A percentile compares a stretch with the other conserved stretches of the same genome.
phyloP scores from a whole-genome alignment of 2,329 filamentous ascomycete species.

The Ceratocystis alfenasii region DNA sequence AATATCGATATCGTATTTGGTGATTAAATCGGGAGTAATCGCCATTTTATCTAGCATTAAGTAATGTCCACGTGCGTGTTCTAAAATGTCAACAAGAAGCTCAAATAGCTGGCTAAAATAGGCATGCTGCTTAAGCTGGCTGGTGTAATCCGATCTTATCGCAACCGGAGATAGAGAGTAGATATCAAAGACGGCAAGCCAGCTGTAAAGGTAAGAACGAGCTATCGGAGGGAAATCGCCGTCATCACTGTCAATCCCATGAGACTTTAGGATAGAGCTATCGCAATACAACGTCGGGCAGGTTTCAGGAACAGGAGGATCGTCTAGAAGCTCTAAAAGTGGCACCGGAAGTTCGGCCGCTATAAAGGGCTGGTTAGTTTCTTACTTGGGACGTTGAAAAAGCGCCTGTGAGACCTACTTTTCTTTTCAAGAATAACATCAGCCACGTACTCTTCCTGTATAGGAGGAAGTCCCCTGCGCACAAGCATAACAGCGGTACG shows the following conservation, averaged over 20 bases:
- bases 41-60: constrained; percentile 59
- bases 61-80: constrained; percentile 60
- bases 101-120: constrained; percentile 58
- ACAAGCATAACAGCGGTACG: constrained; percentile 69
- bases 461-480: constrained; percentile 62
- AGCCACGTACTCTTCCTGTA: constrained; percentile 72
- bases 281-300: constrained; percentile 33
- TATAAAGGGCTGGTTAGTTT: constrained; percentile 7
- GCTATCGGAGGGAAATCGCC: constrained; percentile 26
- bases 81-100: constrained; percentile 75
- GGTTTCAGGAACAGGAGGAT: constrained; percentile 32
- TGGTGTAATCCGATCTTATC: constrained; percentile 67
- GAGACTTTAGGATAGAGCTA: background rate
- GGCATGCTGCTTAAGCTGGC: constrained; percentile 63
- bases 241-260: background rate
- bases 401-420: constrained; percentile 29
- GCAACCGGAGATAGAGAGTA: constrained; percentile 68
- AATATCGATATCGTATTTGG: constrained; percentile 40
- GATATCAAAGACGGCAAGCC: constrained; percentile 81
- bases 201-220: constrained; percentile 70
- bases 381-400: constrained; percentile 20
- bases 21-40: constrained; percentile 47
- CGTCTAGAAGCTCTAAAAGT: background rate
- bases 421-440: constrained; percentile 62
- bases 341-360: constrained; percentile 5